A percentile compares a stretch with the other conserved stretches of the same genome.
Conservation (phyloP, 2,329 filamentous ascomycete genomes). For the Periconia sp. region DNA sequence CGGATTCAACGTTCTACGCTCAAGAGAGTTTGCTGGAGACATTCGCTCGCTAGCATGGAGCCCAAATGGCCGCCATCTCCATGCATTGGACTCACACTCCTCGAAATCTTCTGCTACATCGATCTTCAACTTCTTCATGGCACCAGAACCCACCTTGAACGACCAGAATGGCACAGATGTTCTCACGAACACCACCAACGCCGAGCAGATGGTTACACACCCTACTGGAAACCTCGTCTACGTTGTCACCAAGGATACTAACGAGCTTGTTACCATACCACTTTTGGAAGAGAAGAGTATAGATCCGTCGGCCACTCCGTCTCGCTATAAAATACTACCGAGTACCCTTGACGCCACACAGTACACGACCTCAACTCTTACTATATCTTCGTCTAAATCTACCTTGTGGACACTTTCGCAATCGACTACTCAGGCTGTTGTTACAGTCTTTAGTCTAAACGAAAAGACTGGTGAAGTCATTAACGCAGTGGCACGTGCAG, state of each 20-base stretch:
- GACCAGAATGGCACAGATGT: constrained; percentile 19
- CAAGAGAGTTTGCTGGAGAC: constrained; percentile 25
- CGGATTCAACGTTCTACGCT: constrained; percentile 21
- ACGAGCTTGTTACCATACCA: constrained; percentile 24
- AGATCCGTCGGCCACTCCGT: constrained; percentile 1
- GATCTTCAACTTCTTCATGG: constrained; percentile 28
- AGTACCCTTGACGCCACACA: constrained; percentile 15
- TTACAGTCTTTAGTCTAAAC: constrained; percentile 25
- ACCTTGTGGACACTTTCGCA: constrained; percentile 30
- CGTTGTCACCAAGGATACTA: constrained; percentile 24
- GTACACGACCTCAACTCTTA: constrained; percentile 20
- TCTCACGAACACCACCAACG: constrained; percentile 21
- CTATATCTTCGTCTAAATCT: constrained; percentile 22
- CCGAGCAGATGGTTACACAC: constrained; percentile 27
- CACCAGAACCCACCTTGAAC: constrained; percentile 14
- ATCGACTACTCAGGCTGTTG: constrained; percentile 17
- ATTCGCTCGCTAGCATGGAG: constrained; percentile 29
- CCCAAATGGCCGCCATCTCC: constrained; percentile 24
- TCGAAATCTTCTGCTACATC: constrained; percentile 16
- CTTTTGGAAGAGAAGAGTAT: constrained; percentile 7
- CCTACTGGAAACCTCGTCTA: constrained; percentile 21
- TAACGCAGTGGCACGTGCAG: constrained; percentile 19
- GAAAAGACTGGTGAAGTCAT: constrained; percentile 24
- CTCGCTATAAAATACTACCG: constrained; percentile 19
- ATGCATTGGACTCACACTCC: constrained; percentile 24